These are phyloP conservation scores for Smittium culicis DNA, from an alignment of 371 early-diverging fungal species.

Conservation along the genomic window DNA sequence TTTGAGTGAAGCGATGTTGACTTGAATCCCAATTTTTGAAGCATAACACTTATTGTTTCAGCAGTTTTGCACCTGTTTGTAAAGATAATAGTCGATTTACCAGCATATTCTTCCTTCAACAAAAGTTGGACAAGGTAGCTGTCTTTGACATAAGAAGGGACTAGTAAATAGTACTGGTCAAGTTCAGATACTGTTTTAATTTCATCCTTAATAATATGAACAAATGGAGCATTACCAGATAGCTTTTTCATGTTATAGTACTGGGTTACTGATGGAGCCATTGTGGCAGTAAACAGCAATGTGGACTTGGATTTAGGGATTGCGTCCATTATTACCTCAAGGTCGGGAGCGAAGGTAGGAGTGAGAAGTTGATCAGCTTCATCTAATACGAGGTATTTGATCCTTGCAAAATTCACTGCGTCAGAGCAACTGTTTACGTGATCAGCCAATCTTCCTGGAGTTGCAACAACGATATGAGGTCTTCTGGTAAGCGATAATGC, in stretches of 20 bases:
- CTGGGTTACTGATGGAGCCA: conserved; percentile 67
- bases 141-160: conserved; percentile 85
- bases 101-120: conserved; percentile 46
- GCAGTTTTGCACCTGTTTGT: conserved; percentile 68
- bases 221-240: conserved; percentile 43
- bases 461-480: conserved; percentile 95
- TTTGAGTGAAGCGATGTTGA: conserved; percentile 85
- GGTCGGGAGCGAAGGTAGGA: conserved; percentile 56
- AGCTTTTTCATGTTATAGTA: conserved; percentile 27
- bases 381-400: conserved; percentile 76
- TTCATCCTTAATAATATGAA: conserved; percentile 58
- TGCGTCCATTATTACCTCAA: conserved; percentile 58
- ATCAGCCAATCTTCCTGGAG: conserved; percentile 93
- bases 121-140: conserved; percentile 74
- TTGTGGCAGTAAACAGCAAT: conserved; percentile 91
- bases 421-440: conserved; percentile 67
- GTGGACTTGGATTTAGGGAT: conserved; percentile 79
- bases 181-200: conserved; percentile 74
- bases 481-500: conserved; percentile 68
- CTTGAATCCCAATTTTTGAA: conserved; percentile 74
- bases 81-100: conserved; percentile 82
- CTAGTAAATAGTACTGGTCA: conserved; percentile 81
- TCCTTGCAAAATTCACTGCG: conserved; percentile 44
- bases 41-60: conserved; percentile 64
- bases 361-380: conserved; percentile 93